Percentiles rank a stretch among this genome's conserved stretches.
Conservation (phyloP, 2,329 filamentous ascomycete genomes). For the Didymosphaeria variabile region DNA sequence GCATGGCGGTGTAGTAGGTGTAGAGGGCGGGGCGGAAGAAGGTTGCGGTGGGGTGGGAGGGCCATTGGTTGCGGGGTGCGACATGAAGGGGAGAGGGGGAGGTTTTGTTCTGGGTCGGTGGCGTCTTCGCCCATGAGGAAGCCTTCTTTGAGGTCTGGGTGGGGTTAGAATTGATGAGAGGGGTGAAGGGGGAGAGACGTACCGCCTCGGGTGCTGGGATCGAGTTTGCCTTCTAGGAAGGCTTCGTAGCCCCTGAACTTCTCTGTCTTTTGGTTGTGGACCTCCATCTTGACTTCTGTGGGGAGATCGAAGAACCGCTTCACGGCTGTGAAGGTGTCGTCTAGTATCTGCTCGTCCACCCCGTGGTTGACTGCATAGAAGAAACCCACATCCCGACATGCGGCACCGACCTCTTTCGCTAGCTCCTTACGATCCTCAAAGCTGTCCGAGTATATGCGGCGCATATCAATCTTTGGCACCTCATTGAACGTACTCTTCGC, state of each 20-base stretch:
- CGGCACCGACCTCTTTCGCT: conserved; percentile 41
- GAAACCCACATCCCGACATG: conserved; percentile 46
- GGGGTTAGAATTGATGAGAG: neutral
- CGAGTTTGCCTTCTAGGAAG: conserved; percentile 47
- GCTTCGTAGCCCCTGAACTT: conserved; percentile 48
- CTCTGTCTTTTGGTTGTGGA: conserved; percentile 46
- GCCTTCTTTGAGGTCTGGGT: conserved; percentile 45
- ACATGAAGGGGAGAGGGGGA: conserved; percentile 24
- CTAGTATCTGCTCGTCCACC: conserved; percentile 36
- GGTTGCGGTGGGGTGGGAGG: conserved; percentile 33
- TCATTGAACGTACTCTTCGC: conserved; percentile 37
- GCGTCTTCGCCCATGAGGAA: conserved; percentile 48
- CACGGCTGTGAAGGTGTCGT: conserved; percentile 40
- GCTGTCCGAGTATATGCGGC: conserved; percentile 37
- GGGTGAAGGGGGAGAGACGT: conserved; percentile 3
- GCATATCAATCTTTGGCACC: conserved; percentile 43
- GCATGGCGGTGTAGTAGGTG: conserved; percentile 43
- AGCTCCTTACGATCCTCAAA: conserved; percentile 36
- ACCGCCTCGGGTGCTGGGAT: conserved; percentile 47
- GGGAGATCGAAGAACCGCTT: conserved; percentile 43
- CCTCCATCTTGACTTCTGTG: conserved; percentile 47
- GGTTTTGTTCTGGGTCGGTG: conserved; percentile 42
- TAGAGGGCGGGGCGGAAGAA: conserved; percentile 44
- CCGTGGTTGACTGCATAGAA: conserved; percentile 46
- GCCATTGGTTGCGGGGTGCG: conserved; percentile 44